Base-by-base conservation (phyloP, 371 early-diverging fungal species). In the Umbelopsis sp. region DNA sequence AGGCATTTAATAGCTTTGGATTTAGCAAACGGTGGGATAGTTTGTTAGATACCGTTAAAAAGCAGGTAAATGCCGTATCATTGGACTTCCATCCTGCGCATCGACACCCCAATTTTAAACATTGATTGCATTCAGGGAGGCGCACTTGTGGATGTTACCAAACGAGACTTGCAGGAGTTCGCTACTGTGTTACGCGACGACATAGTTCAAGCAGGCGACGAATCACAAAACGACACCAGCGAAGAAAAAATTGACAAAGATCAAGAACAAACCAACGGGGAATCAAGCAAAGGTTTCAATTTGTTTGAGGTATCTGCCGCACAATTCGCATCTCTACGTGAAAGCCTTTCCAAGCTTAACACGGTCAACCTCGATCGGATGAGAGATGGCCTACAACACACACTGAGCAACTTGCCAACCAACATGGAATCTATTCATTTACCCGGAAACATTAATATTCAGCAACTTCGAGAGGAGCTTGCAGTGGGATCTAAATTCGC, bases 401-500 rank as follows among this genome's bases (percentile, higher is more conserved):
- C 73, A 22, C 67, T 76, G 8, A 70, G 71, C 20, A 72, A 80
- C 24, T 63, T 76, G 48, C 76, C 78, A 20, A 53, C 44, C 5
- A 77, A 74, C 51, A 68, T 77, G 7, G 66, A 68, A 11, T 69
- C 74, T 8, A 73, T 84, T 1, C 70, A 70, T 63, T 65, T 84
- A 57, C 84, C 84, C 14, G 80, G 80, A 48, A 81, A 80, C 51
- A 78, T 81, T 66, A 74, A 81, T 46, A 65, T 84, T 50, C 70
- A 67, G 25, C 76, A 75, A 32, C 48, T 84, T 11, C 74, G 72
- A 48, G 76, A 81, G 51, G 84, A 77, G 48, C 65, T 81, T 52
- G 67, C 69, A 18, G 79, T 76, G n/a, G 80, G 82, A 29, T 81
- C 84, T 11, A 71, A 75, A 2, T 81, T 80, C 67, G 84, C 84